Evolutionary conservation across 1,139 yeast species (phyloP), one percentile per base, ranked within the genome.

Genomic region (Pichia sp.): DNA sequence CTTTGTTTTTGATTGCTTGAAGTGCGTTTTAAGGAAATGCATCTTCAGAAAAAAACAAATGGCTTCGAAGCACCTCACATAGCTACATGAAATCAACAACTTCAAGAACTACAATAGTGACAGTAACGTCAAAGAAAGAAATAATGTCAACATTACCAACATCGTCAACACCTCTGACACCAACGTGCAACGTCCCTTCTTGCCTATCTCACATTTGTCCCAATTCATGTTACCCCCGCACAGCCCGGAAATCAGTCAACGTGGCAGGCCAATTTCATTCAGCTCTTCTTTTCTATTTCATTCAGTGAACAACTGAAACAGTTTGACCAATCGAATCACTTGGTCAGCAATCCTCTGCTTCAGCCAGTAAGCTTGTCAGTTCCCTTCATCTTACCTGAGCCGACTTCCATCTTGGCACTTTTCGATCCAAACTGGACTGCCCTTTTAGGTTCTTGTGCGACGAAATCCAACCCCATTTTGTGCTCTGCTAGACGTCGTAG

Each of bases 371-470:
- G 10, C 36, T 65, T 67, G 60, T 84, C 88, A 0, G 87, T 82
- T 1, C 95, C 95, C 62, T 80, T 83, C 32, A 75, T 70, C 62
- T 80, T 82, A 8, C 85, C 81, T 51, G 84, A 81, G 0, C 92
- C 93, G 8, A 80, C 71, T 60, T 87, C 93, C 84, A 93, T 81
- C 68, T 93, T 93, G 1, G 99, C 99, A 66, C 96, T 87, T 61
- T 87, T 84, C 0, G 98, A 88, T 0, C 99, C 99, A 71, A 93
- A 93, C 66, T 93, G 99, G 58, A 93, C 90, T 0, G 99, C 99
- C 50, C 99, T 75, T 67, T 93, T 93, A n/a, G 86, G 81, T 65
- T 93, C 98, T 38, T 74, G 72, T 26, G 83, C 73, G 0, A 90
- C 95, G 69, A 78, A 79, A 0, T 62, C 68, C 45, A 92, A 69